Conservation (phyloP, 129 eudicot species). For the carrot (Daucus carota) region DNA sequence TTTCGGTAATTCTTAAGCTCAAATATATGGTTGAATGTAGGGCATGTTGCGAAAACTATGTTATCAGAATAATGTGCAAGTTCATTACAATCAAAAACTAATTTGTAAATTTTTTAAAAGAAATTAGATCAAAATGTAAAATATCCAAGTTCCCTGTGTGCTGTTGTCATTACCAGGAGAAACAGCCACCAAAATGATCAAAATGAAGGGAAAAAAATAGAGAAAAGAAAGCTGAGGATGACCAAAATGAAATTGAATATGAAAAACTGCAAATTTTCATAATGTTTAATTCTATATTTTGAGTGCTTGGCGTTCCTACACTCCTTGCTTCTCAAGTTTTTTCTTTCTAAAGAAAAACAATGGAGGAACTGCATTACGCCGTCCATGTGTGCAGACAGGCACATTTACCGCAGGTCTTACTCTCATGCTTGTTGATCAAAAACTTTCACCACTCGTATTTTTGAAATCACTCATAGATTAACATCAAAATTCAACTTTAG, state of each 20-base stretch:
- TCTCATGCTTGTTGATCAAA: conserved; percentile 56
- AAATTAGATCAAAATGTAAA: no score
- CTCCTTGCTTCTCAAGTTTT: conserved; percentile 38
- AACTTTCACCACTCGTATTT: no score
- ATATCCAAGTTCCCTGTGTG: no score
- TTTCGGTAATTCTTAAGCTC: no score
- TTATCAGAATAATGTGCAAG: no score
- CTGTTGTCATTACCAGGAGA: no score
- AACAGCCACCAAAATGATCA: neutral
- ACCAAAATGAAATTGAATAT: conserved; percentile 6
- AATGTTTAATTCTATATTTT: conserved; percentile 6
- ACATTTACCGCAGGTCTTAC: conserved; percentile 72
- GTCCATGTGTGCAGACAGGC: conserved; percentile 51
- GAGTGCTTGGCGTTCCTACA: neutral
- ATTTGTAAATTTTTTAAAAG: no score
- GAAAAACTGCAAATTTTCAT: conserved; percentile 13
- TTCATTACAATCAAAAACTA: no score
- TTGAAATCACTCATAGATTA: no score
- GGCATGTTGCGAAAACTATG: no score
- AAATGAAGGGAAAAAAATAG: neutral
- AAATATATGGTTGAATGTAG: no score
- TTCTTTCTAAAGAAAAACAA: conserved; percentile 49
- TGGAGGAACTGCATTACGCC: conserved; percentile 42
- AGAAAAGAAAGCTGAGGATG: neutral
- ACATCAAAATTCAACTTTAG: no score